phyloP scores from a whole-genome alignment of 441 rosid species.

The Syzygium syzygioides region DNA sequence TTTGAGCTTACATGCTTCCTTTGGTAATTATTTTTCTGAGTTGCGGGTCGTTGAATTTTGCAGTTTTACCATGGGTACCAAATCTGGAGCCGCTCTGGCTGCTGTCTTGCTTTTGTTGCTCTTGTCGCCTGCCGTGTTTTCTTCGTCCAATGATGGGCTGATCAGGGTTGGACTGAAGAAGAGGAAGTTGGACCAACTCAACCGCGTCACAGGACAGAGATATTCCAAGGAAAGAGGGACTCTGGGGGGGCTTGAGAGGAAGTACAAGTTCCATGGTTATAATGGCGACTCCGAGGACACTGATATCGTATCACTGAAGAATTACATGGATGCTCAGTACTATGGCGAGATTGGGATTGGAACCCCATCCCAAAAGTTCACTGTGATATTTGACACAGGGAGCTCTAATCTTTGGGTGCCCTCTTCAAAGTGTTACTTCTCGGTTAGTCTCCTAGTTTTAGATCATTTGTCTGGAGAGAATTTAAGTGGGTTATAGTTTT shows the following conservation, averaged over 20 bases:
- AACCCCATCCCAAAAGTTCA: slow-evolving; percentile 66
- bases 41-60: not conserved
- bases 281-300: slow-evolving; percentile 25
- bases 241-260: slow-evolving; percentile 18
- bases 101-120: not conserved
- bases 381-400: slow-evolving; percentile 63
- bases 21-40: not conserved
- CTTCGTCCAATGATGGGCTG: slow-evolving; percentile 34
- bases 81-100: not conserved
- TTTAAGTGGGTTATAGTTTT: not conserved
- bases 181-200: slow-evolving; percentile 34
- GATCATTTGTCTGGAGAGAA: not conserved
- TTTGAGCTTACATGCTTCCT: not conserved
- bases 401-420: slow-evolving; percentile 82
- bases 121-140: not conserved
- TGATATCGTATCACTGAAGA: slow-evolving; percentile 36
- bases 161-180: slow-evolving; percentile 43
- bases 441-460: slow-evolving; percentile 29
- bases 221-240: slow-evolving; percentile 24
- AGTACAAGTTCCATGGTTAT: slow-evolving; percentile 11
- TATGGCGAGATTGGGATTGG: slow-evolving; percentile 46
- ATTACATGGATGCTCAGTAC: slow-evolving; percentile 46
- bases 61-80: not conserved
- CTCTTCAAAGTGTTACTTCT: slow-evolving; percentile 51
- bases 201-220: slow-evolving; percentile 24